Evolutionary conservation across 768 basidiomycete genomes (phyloP).

Genomic region (Serendipita sp.): DNA sequence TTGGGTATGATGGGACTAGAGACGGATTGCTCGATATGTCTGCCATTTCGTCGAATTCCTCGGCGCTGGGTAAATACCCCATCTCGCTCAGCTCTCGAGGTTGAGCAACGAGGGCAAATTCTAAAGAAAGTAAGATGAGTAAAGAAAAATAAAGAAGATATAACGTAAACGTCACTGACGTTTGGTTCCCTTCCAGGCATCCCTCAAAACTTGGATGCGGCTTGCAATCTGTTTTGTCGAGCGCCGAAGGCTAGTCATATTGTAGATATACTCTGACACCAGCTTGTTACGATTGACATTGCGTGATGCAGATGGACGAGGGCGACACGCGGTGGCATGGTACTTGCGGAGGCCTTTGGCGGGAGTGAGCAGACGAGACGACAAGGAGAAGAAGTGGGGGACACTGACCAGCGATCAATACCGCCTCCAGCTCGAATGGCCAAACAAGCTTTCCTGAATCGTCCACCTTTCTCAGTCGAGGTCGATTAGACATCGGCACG

Average conservation of each 20-base stretch:
- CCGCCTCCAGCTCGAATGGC: neutral
- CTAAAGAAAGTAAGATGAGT: neutral
- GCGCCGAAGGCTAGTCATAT: neutral
- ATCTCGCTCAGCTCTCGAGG: neutral
- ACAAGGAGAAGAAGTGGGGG: neutral
- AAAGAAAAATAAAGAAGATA: neutral
- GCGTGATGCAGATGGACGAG: neutral
- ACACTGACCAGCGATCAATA: neutral
- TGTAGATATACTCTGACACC: neutral
- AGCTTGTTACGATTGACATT: conserved; percentile 5
- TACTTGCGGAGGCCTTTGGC: neutral
- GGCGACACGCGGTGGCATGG: neutral
- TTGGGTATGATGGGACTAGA: neutral
- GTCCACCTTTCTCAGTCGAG: neutral
- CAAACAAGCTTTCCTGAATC: neutral
- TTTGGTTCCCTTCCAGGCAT: neutral
- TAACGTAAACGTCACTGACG: neutral
- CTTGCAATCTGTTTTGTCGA: conserved; percentile 3
- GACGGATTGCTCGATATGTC: neutral
- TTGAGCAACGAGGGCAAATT: conserved; percentile 4
- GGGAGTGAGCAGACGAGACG: neutral
- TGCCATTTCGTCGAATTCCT: neutral
- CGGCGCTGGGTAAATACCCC: neutral
- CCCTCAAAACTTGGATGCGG: neutral
- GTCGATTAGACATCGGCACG: neutral